phyloP scores from a whole-genome alignment of 2,329 filamentous ascomycete species.

The Stemphylium lycopersici region DNA sequence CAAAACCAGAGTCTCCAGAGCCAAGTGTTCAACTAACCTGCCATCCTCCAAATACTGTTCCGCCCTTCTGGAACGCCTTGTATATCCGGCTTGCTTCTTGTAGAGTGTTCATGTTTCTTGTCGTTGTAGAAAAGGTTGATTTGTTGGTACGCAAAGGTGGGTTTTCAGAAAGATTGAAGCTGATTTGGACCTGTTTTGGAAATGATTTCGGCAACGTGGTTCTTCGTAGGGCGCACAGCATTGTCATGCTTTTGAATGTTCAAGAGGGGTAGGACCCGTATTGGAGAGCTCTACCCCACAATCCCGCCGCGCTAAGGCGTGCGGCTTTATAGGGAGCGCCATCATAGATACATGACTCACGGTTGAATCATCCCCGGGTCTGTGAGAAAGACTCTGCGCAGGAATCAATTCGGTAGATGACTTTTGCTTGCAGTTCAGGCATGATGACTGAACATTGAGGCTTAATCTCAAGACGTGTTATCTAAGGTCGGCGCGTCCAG shows the following conservation, averaged over 20 bases:
- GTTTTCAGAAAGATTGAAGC: not conserved
- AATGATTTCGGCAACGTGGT: not conserved
- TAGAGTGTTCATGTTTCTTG: conserved; percentile 51
- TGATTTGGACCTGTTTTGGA: not conserved
- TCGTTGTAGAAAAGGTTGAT: conserved; percentile 12
- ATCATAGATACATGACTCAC: too few relatives aligned
- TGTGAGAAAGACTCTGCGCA: too few relatives aligned
- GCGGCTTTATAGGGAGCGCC: too few relatives aligned
- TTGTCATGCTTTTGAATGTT: conserved; percentile 19
- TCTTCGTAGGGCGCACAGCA: conserved; percentile 11
- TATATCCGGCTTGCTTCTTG: conserved; percentile 62
- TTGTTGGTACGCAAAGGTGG: not conserved
- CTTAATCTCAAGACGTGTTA: too few relatives aligned
- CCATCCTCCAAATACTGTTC: conserved; percentile 62
- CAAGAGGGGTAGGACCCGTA: conserved; percentile 4
- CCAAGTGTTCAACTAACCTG: conserved; percentile 51
- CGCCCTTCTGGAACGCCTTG: conserved; percentile 57
- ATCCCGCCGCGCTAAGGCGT: conserved; percentile 15
- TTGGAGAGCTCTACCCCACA: conserved; percentile 26
- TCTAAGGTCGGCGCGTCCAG: too few relatives aligned
- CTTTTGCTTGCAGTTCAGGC: too few relatives aligned
- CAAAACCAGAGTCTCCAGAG: too few relatives aligned
- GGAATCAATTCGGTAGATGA: too few relatives aligned
- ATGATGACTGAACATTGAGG: too few relatives aligned
- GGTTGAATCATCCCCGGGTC: too few relatives aligned